Conservation (phyloP, 2,329 filamentous ascomycete species). For the Amauroascus verrucosus region DNA sequence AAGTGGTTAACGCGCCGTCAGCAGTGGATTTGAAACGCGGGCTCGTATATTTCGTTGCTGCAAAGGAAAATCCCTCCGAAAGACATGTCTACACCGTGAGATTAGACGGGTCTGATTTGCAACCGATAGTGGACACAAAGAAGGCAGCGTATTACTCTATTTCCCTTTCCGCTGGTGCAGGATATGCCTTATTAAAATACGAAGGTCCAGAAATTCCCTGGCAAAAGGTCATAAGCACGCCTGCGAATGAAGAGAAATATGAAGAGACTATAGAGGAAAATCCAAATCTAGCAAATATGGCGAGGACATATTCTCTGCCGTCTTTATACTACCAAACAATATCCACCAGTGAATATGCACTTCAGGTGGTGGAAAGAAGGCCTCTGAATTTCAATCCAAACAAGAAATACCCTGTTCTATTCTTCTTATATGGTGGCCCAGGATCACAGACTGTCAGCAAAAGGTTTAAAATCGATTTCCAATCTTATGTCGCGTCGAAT, state of each 20-base stretch:
- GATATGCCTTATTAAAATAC: constrained; percentile 77
- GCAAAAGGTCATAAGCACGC: constrained; percentile 82
- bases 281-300: constrained; percentile 54
- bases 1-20: constrained; percentile 76
- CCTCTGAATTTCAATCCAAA: constrained; percentile 77
- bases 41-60: constrained; percentile 80
- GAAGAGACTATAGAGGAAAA: constrained; percentile 72
- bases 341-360: constrained; percentile 65
- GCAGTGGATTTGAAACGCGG: constrained; percentile 77
- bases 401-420: constrained; percentile 86
- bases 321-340: constrained; percentile 73
- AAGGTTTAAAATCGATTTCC: constrained; percentile 74
- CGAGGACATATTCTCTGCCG: constrained; percentile 69
- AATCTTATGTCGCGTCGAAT: constrained; percentile 72
- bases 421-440: constrained; percentile 88
- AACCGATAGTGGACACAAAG: constrained; percentile 61
- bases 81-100: constrained; percentile 86
- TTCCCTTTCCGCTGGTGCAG: constrained; percentile 72
- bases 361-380: constrained; percentile 70
- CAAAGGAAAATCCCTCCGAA: constrained; percentile 78
- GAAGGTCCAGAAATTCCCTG: constrained; percentile 75
- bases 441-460: constrained; percentile 83
- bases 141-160: constrained; percentile 68
- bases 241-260: constrained; percentile 49
- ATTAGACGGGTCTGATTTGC: constrained; percentile 64